A percentile compares a stretch with the other conserved stretches of the same genome.
phyloP scores from a whole-genome alignment of 768 basidiomycete genomes.

The Tylopilus rubrobrunneus region DNA sequence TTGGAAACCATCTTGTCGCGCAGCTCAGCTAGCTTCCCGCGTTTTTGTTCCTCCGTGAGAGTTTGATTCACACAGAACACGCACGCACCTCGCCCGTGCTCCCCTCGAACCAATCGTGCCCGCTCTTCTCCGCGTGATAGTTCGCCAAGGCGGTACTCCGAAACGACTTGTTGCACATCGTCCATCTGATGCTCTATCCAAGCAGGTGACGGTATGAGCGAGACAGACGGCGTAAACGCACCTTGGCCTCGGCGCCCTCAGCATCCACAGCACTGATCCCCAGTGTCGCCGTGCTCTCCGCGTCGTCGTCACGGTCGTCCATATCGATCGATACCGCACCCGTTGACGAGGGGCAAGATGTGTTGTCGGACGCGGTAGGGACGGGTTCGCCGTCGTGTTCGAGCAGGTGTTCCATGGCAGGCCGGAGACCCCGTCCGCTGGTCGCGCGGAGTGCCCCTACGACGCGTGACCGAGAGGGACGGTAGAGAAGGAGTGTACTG shows the following conservation, averaged over 20 bases:
- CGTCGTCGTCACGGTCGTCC: constrained; percentile 62
- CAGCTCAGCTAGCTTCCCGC: constrained; percentile 74
- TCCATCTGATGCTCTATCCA: constrained; percentile 71
- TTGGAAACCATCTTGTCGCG: constrained; percentile 78
- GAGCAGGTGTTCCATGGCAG: constrained; percentile 86
- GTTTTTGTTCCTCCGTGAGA: constrained; percentile 91
- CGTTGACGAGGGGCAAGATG: constrained; percentile 19
- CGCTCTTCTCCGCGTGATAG: constrained; percentile 92
- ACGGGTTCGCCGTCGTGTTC: constrained; percentile 75
- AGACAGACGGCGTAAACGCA: constrained; percentile 21
- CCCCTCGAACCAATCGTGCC: constrained; percentile 95
- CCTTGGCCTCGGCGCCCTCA: constrained; percentile 60
- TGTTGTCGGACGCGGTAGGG: constrained; percentile 41
- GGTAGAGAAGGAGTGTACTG: constrained; percentile 26
- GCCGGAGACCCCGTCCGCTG: constrained; percentile 78
- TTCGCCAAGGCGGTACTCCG: constrained; percentile 82
- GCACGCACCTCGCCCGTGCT: constrained; percentile 79
- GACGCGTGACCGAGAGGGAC: background rate
- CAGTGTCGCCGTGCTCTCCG: constrained; percentile 59
- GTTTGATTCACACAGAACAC: constrained; percentile 42
- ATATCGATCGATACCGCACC: constrained; percentile 40
- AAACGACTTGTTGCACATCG: constrained; percentile 83
- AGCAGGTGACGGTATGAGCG: background rate
- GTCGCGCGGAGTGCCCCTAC: constrained; percentile 90
- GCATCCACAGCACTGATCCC: constrained; percentile 25